A percentile compares a stretch with the other conserved stretches of the same genome.
These are phyloP conservation scores for Arthrobotrys sinensis DNA, from an alignment of 2,329 filamentous ascomycete genomes.

Conservation along the genomic window DNA sequence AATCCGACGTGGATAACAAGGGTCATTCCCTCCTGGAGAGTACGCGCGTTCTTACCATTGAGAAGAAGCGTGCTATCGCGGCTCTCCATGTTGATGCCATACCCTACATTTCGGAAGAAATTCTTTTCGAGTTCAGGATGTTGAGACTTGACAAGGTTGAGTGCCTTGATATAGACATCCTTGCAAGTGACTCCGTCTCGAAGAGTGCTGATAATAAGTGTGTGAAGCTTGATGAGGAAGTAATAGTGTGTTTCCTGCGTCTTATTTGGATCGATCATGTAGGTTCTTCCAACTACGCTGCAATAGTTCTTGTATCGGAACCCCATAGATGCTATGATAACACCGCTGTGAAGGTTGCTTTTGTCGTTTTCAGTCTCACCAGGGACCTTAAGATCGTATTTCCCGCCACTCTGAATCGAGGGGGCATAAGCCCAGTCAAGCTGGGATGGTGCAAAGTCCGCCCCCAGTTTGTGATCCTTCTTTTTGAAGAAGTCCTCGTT, in stretches of 20 bases:
- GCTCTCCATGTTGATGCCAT: constrained; percentile 92
- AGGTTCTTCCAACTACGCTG: constrained; percentile 91
- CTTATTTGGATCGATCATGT: constrained; percentile 96
- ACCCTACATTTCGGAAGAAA: constrained; percentile 92
- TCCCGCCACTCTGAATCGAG: constrained; percentile 93
- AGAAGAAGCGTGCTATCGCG: constrained; percentile 86
- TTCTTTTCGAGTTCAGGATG: constrained; percentile 96
- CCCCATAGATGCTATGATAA: constrained; percentile 92
- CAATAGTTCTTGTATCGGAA: constrained; percentile 96
- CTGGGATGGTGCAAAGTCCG: constrained; percentile 87
- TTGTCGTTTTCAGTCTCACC: constrained; percentile 84
- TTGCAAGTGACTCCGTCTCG: constrained; percentile 88
- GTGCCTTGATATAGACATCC: constrained; percentile 91
- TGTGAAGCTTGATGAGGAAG: constrained; percentile 85
- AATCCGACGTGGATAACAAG: constrained; percentile 91
- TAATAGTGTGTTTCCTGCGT: constrained; percentile 94
- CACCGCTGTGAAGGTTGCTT: constrained; percentile 83
- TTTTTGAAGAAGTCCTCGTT: constrained; percentile 93
- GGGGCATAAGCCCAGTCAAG: constrained; percentile 95
- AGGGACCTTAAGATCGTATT: constrained; percentile 89
- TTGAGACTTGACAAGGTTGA: constrained; percentile 84
- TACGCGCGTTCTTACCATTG: constrained; percentile 86
- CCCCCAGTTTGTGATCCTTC: constrained; percentile 83
- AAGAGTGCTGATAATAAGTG: constrained; percentile 89
- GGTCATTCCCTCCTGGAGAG: constrained; percentile 96